A percentile compares a stretch with the other conserved stretches of the same genome.
phyloP scores from a whole-genome alignment of 495 filamentous ascomycete genomes.

The Aspergillus sparsus region DNA sequence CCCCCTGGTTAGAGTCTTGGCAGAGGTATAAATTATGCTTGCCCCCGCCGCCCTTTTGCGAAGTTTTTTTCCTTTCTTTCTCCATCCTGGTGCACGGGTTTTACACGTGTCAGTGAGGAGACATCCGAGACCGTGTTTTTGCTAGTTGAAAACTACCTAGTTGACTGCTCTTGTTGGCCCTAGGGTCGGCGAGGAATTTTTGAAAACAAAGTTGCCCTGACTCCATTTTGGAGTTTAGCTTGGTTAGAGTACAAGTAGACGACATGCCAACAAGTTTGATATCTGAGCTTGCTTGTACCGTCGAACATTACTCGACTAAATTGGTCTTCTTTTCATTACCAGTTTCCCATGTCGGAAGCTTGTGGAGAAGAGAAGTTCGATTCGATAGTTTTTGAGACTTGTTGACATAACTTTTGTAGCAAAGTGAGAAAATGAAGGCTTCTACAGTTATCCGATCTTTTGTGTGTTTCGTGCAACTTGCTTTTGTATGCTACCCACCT shows the following conservation, averaged over 20 bases:
- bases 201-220: conserved; percentile 41
- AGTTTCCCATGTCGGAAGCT: conserved; percentile 43
- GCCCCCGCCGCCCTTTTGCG: conserved; percentile 20
- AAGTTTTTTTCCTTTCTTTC: conserved; percentile 45
- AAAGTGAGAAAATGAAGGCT: no score
- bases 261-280: not conserved
- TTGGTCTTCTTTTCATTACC: conserved; percentile 51
- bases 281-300: conserved; percentile 12
- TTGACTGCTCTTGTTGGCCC: conserved; percentile 50
- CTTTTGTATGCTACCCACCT: no score
- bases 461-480: no score
- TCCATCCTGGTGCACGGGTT: conserved; percentile 57
- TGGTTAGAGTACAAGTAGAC: conserved; percentile 15
- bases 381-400: not conserved
- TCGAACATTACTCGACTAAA: conserved; percentile 12
- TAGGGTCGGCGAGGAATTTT: conserved; percentile 54
- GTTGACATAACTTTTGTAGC: not conserved
- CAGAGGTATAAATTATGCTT: conserved; percentile 25
- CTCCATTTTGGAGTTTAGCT: conserved; percentile 25
- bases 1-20: conserved; percentile 4
- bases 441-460: no score
- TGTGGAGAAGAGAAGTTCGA: conserved; percentile 45
- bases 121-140: conserved; percentile 60
- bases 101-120: conserved; percentile 60
- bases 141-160: conserved; percentile 62